Conservation (phyloP, 805 yeast genomes). For the Myxozyma udenii region DNA sequence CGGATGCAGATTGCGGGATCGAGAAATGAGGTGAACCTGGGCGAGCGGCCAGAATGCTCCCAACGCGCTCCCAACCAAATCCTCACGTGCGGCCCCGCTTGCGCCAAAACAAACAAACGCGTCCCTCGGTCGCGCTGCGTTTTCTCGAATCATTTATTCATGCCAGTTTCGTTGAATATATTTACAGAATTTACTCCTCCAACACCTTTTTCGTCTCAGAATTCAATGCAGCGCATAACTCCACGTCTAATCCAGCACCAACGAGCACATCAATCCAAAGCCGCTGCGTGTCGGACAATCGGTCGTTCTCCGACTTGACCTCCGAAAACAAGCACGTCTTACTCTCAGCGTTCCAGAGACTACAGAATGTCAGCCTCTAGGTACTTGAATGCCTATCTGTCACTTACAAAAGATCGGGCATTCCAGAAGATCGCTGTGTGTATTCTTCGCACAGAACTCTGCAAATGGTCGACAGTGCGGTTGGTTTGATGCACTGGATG, state of each 20-base stretch:
- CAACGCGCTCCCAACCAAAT: not conserved
- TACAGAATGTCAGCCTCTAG: too few species aligned
- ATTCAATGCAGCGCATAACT: constrained; percentile 34
- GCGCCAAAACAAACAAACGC: not conserved
- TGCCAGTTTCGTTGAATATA: too few species aligned
- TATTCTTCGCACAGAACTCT: constrained; percentile 31
- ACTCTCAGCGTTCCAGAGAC: constrained; percentile 34
- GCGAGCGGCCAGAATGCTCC: not conserved
- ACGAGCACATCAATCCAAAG: constrained; percentile 40
- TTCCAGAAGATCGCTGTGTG: constrained; percentile 34
- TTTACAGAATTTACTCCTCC: not conserved
- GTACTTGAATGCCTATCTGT: not conserved
- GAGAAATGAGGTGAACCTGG: not conserved
- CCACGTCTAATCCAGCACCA: constrained; percentile 35
- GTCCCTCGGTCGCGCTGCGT: too few species aligned
- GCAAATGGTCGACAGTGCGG: constrained; percentile 31
- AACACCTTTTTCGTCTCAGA: not conserved
- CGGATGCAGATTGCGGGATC: not conserved
- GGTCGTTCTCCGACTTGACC: constrained; percentile 42
- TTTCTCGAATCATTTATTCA: too few species aligned
- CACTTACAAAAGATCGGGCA: constrained; percentile 38
- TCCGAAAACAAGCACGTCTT: constrained; percentile 25
- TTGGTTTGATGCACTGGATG: constrained; percentile 27
- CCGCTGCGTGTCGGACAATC: constrained; percentile 40
- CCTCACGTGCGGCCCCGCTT: not conserved